These are phyloP conservation scores for Neurospora hispaniola DNA, from an alignment of 495 filamentous ascomycete genomes.

Conservation along the genomic window DNA sequence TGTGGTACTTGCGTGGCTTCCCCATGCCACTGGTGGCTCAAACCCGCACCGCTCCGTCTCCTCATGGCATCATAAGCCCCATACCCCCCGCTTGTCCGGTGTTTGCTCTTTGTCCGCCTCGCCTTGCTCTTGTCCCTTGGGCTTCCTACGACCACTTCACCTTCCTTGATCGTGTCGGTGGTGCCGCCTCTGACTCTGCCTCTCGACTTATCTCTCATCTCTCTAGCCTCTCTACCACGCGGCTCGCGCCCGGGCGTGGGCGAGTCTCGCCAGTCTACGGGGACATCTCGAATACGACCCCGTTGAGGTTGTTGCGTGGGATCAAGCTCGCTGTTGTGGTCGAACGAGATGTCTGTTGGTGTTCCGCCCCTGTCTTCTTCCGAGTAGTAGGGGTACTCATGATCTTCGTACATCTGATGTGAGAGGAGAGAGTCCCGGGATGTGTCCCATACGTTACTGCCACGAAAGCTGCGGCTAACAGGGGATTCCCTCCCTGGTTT, in stretches of 20 bases:
- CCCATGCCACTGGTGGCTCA: background rate
- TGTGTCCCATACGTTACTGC: background rate
- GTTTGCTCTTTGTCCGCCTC: background rate
- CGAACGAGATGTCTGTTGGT: background rate
- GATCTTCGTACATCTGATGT: background rate
- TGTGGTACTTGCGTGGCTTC: background rate
- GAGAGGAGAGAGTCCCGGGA: background rate
- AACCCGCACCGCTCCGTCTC: background rate
- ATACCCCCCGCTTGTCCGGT: background rate
- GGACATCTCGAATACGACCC: background rate
- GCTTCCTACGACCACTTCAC: background rate
- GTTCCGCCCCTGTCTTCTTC: background rate
- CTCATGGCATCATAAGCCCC: background rate
- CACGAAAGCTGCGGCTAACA: background rate
- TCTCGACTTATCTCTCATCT: background rate
- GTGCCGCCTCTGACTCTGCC: background rate
- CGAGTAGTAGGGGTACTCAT: background rate
- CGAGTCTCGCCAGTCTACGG: background rate
- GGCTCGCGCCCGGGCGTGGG: background rate
- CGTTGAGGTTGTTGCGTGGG: background rate
- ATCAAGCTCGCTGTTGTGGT: background rate
- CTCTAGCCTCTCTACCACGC: background rate
- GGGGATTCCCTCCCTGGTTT: background rate
- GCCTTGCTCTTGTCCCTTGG: background rate
- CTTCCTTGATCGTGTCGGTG: background rate